phyloP scores from a whole-genome alignment of 148 eudicot genomes.

The Arctostaphylos glauca region DNA sequence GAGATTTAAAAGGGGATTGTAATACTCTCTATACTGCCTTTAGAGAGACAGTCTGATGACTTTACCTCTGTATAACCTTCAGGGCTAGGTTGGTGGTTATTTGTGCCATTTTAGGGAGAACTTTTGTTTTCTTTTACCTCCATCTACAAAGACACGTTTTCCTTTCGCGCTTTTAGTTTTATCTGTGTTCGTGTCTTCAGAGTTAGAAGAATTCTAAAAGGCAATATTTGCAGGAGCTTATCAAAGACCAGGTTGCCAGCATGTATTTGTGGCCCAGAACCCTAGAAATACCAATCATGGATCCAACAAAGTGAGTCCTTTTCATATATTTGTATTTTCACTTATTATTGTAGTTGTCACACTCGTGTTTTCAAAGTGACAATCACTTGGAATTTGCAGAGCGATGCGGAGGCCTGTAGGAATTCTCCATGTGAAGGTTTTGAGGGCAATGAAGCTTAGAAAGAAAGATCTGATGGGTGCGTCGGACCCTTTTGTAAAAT shows the following conservation, averaged over 20 bases:
- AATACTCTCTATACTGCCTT: background rate
- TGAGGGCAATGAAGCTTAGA: constrained; percentile 65
- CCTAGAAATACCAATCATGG: constrained; percentile 78
- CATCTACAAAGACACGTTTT: background rate
- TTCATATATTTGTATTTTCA: background rate
- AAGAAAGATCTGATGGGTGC: constrained; percentile 89
- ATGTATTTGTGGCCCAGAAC: constrained; percentile 95
- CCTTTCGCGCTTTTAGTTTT: background rate
- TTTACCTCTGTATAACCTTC: background rate
- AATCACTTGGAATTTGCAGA: constrained; percentile 39
- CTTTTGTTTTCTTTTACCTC: background rate
- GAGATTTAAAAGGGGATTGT: background rate
- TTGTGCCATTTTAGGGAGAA: background rate
- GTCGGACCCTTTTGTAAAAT: constrained; percentile 83
- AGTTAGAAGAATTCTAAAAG: background rate
- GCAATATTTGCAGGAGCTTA: constrained; percentile 53
- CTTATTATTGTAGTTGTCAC: background rate
- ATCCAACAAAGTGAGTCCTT: constrained; percentile 66
- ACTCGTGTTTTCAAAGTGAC: background rate
- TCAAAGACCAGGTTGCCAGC: constrained; percentile 86
- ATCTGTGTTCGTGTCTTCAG: background rate
- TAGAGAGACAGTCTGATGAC: background rate
- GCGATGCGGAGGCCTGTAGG: constrained; percentile 83
- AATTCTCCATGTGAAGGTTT: constrained; percentile 72
- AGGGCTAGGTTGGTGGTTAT: background rate